phyloP scores from a whole-genome alignment of 192 early-diverging fungal genomes.

The Entomortierella chlamydospora region DNA sequence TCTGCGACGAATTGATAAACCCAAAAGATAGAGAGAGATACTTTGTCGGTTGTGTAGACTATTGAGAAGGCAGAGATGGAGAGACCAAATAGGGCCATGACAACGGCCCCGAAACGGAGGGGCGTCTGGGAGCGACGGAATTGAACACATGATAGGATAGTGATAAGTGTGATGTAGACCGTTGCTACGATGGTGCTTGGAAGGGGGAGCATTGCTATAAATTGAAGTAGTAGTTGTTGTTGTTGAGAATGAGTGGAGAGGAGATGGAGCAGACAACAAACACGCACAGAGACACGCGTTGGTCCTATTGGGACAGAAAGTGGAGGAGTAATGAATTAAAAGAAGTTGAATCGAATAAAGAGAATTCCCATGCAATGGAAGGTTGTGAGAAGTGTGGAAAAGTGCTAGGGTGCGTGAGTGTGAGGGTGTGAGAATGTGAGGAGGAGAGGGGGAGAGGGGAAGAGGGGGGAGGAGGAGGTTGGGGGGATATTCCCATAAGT shows the following conservation, averaged over 20 bases:
- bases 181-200: slow-evolving; percentile 32
- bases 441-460: background rate
- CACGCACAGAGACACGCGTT: too few relatives aligned
- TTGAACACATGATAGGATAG: slow-evolving; percentile 37
- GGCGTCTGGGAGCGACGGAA: slow-evolving; percentile 48
- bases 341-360: too few relatives aligned
- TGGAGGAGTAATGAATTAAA: background rate
- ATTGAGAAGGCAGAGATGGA: slow-evolving; percentile 45
- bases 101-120: slow-evolving; percentile 29
- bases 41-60: slow-evolving; percentile 17
- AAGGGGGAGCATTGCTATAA: slow-evolving; percentile 6
- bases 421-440: too few relatives aligned
- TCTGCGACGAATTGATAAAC: slow-evolving; percentile 47
- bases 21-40: slow-evolving; percentile 33
- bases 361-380: too few relatives aligned
- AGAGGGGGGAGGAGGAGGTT: background rate
- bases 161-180: slow-evolving; percentile 17
- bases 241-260: too few relatives aligned
- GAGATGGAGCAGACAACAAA: too few relatives aligned
- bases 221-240: too few relatives aligned
- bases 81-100: slow-evolving; percentile 46
- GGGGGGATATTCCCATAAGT: background rate
- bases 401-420: too few relatives aligned
- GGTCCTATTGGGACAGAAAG: too few relatives aligned
- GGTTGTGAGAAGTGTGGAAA: too few relatives aligned